Evolutionary conservation across 2,329 filamentous ascomycete genomes (phyloP).

Genomic region (Thielaviopsis ethacetica): DNA sequence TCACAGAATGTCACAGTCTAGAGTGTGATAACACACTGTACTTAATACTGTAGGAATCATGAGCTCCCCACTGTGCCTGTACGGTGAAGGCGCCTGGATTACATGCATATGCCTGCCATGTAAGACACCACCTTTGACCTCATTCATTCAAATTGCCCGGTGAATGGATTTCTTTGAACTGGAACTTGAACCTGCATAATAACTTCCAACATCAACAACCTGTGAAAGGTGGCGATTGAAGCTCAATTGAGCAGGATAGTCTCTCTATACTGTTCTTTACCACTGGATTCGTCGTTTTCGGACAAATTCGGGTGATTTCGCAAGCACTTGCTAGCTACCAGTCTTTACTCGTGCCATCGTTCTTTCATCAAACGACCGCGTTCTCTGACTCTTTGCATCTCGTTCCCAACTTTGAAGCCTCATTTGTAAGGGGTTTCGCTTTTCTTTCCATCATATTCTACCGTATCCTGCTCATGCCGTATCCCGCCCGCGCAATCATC

Average conservation of each 20-base stretch:
- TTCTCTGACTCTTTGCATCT: too few species aligned
- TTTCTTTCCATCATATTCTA: too few species aligned
- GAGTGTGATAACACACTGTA: not conserved
- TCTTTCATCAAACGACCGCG: too few species aligned
- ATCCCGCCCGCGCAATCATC: too few species aligned
- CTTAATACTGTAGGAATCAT: not conserved
- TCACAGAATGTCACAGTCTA: not conserved
- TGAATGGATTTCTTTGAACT: not conserved
- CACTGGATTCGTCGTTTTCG: not conserved
- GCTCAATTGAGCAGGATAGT: not conserved
- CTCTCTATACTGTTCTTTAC: not conserved
- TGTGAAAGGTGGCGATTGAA: not conserved
- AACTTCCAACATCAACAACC: not conserved
- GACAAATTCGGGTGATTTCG: not conserved
- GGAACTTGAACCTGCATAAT: not conserved
- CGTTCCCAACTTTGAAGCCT: too few species aligned
- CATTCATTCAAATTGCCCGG: not conserved
- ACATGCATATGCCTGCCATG: not conserved
- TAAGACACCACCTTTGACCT: not conserved
- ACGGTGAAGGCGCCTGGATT: not conserved
- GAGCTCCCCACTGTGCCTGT: not conserved
- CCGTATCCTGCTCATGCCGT: too few species aligned
- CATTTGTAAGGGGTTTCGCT: too few species aligned
- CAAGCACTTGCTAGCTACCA: too few species aligned
- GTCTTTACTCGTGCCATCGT: too few species aligned